These are phyloP conservation scores for Lophiostoma macrostomum DNA, from an alignment of 495 filamentous ascomycete species.

Conservation along the genomic window DNA sequence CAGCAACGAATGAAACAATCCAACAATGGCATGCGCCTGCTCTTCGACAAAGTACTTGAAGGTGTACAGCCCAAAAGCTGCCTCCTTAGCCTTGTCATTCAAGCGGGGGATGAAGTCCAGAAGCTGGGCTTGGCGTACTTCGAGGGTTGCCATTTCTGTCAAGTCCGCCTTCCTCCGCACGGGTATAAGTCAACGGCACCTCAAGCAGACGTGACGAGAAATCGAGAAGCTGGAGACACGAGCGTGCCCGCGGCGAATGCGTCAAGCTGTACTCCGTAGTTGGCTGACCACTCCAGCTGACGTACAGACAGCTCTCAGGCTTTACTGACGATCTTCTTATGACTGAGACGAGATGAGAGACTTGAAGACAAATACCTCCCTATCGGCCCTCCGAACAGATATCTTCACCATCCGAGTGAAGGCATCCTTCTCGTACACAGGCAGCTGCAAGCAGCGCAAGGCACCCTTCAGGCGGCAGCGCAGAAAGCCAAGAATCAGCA, in stretches of 20 bases:
- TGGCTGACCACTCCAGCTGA: too few relatives aligned
- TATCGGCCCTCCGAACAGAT: neutral
- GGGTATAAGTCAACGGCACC: neutral
- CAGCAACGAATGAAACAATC: neutral
- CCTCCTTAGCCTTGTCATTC: neutral
- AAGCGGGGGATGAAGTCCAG: neutral
- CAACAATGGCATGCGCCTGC: neutral
- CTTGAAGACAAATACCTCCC: neutral
- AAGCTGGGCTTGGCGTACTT: neutral
- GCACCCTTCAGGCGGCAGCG: conserved; percentile 11
- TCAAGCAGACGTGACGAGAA: neutral
- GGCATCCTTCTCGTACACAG: neutral
- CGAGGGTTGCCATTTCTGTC: conserved; percentile 4
- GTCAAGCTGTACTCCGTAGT: too few relatives aligned
- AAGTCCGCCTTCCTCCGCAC: conserved; percentile 4
- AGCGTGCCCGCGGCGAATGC: too few relatives aligned
- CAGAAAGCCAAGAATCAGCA: neutral
- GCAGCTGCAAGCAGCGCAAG: conserved; percentile 10
- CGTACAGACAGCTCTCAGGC: too few relatives aligned
- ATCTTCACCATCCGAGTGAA: neutral
- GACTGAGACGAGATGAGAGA: too few relatives aligned
- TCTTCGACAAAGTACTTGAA: neutral
- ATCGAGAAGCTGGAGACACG: neutral
- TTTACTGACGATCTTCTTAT: too few relatives aligned
- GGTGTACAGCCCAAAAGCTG: neutral